Evolutionary conservation across 192 early-diverging fungal genomes (phyloP).

Genomic region (Phycomyces blakesleeanus): DNA sequence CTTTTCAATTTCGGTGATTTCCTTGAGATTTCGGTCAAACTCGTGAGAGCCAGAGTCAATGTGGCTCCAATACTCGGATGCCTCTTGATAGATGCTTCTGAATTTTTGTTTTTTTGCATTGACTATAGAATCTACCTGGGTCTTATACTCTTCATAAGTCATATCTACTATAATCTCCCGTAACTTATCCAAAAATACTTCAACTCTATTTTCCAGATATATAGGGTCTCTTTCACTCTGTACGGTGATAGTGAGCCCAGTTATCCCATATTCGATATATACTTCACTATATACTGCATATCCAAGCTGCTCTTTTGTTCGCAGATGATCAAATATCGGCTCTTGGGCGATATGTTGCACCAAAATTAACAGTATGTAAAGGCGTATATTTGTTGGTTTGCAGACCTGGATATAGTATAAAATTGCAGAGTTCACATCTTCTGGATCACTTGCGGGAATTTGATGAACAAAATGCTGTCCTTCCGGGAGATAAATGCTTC

Average conservation of each 20-base stretch:
- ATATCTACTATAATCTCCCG: conserved; percentile 48
- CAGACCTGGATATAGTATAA: conserved; percentile 75
- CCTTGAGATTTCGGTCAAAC: conserved; percentile 18
- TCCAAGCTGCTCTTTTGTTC: conserved; percentile 82
- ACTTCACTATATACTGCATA: conserved; percentile 58
- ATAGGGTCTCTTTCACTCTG: conserved; percentile 80
- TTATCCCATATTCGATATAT: conserved; percentile 50
- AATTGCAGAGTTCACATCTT: conserved; percentile 82
- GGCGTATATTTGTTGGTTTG: conserved; percentile 40
- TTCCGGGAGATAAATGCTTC: conserved; percentile 34
- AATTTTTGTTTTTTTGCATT: conserved; percentile 64
- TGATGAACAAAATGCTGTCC: conserved; percentile 34
- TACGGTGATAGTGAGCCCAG: conserved; percentile 69
- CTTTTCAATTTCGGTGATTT: conserved; percentile 35
- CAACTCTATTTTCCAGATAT: conserved; percentile 72
- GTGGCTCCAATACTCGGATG: conserved; percentile 60
- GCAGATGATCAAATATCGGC: conserved; percentile 84
- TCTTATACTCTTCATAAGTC: conserved; percentile 59
- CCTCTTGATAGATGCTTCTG: conserved; percentile 75
- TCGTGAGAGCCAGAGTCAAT: conserved; percentile 66
- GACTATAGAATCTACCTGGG: conserved; percentile 63
- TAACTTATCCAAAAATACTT: conserved; percentile 55
- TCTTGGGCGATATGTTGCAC: conserved; percentile 75
- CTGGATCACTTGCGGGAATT: conserved; percentile 52
- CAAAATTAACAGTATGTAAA: conserved; percentile 56